Conservation (phyloP, 192 early-diverging fungal genomes). For the Bifiguratus adelaidae region DNA sequence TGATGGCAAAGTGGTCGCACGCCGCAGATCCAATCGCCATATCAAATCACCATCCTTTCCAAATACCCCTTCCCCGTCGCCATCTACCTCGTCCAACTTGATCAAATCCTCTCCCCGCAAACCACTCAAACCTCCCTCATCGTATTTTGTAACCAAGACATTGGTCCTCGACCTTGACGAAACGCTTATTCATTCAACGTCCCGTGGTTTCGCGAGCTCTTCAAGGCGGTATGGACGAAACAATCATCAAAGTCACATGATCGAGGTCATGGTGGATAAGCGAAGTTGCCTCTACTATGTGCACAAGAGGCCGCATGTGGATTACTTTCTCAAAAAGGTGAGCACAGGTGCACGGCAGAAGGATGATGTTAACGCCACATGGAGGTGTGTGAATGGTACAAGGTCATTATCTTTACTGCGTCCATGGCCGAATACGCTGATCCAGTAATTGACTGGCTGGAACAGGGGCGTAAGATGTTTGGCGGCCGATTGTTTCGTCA, state of each 20-base stretch:
- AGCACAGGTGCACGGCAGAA: neutral
- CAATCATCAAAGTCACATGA: constrained; percentile 56
- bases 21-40: no score
- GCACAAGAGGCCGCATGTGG: constrained; percentile 81
- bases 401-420: constrained; percentile 84
- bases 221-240: constrained; percentile 20
- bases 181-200: constrained; percentile 79
- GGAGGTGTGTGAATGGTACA: constrained; percentile 82
- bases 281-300: constrained; percentile 82
- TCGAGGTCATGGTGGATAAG: constrained; percentile 77
- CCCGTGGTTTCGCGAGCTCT: no score
- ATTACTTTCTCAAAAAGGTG: constrained; percentile 78
- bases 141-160: constrained; percentile 41
- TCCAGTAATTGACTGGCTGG: constrained; percentile 86
- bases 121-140: constrained; percentile 2
- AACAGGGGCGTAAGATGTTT: constrained; percentile 56
- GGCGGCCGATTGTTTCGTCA: constrained; percentile 72
- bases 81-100: no score
- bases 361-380: neutral
- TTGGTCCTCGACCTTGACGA: constrained; percentile 69
- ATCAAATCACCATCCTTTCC: no score
- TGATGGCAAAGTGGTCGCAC: no score
- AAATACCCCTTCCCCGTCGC: no score
- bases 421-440: constrained; percentile 91
- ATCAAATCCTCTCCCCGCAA: no score